These are phyloP conservation scores for Colletotrichum sp. DNA, from an alignment of 2,329 filamentous ascomycete genomes.

Conservation along the genomic window DNA sequence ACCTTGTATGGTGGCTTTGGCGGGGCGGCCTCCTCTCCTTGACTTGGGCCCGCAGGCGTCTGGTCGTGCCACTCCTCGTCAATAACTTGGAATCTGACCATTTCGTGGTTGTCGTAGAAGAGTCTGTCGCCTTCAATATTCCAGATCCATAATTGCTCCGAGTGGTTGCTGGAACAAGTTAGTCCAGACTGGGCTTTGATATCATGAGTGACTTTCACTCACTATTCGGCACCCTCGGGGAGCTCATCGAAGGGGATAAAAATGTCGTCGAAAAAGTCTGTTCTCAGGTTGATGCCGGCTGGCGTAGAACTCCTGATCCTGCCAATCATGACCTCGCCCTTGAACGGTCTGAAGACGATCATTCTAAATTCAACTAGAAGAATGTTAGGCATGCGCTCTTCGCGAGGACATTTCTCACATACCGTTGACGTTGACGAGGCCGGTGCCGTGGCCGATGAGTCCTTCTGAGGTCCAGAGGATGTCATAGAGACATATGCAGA, in stretches of 20 bases:
- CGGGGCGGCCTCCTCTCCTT: constrained; percentile 64
- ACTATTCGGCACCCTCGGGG: constrained; percentile 80
- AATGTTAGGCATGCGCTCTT: constrained; percentile 14
- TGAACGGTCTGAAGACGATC: constrained; percentile 94
- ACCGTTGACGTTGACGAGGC: constrained; percentile 94
- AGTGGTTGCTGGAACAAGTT: constrained; percentile 62
- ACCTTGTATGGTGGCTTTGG: constrained; percentile 76
- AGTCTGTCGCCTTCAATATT: constrained; percentile 74
- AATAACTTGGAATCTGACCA: constrained; percentile 84
- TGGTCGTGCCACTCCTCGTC: constrained; percentile 93
- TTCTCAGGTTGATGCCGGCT: constrained; percentile 77
- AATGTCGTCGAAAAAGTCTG: constrained; percentile 95
- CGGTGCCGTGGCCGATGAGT: constrained; percentile 89
- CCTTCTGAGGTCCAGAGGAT: constrained; percentile 89
- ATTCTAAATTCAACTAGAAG: constrained; percentile 86
- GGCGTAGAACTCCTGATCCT: constrained; percentile 78
- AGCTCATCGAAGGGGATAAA: constrained; percentile 77
- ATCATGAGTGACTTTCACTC: constrained; percentile 35
- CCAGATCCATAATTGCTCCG: constrained; percentile 87
- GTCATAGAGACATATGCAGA: constrained; percentile 94
- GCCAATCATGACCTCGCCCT: constrained; percentile 87
- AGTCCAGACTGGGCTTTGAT: constrained; percentile 15
- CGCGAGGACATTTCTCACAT: constrained; percentile 18
- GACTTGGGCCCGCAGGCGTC: constrained; percentile 70
- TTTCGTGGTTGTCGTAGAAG: constrained; percentile 90